Evolutionary conservation across 208 protist species (phyloP).

Genomic region (Acanthamoeba royreba): DNA sequence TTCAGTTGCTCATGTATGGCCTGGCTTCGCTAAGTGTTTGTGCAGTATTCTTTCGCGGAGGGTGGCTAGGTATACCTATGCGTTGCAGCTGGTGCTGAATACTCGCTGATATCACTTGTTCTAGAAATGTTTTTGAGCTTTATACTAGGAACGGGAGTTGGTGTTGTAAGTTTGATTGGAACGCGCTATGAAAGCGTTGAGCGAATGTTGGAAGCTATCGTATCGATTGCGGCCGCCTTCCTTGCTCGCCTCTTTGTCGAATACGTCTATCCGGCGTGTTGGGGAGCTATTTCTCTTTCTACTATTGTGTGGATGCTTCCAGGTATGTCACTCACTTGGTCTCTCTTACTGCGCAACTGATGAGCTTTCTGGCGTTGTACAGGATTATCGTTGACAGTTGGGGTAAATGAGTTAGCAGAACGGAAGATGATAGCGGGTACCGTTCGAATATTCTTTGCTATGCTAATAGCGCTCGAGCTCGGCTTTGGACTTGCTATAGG

Average conservation of each 20-base stretch:
- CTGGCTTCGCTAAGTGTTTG: background rate
- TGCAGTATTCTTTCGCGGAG: background rate
- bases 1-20: background rate
- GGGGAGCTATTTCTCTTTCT: background rate
- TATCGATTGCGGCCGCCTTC: background rate
- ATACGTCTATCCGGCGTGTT: background rate
- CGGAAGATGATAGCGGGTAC: background rate
- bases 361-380: background rate
- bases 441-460: background rate
- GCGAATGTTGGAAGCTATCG: background rate
- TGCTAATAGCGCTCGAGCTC: slow-evolving; percentile 3
- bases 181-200: background rate
- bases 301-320: slow-evolving; percentile 18
- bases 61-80: background rate
- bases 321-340: background rate
- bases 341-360: background rate
- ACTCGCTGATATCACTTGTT: background rate
- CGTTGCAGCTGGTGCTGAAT: background rate
- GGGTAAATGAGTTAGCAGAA: background rate
- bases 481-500: slow-evolving; percentile 32
- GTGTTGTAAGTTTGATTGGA: background rate
- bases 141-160: background rate
- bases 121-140: background rate
- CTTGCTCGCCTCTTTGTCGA: background rate
- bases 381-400: background rate